Base-by-base conservation (phyloP, 192 early-diverging fungal genomes). In the Podochytrium sp. region DNA sequence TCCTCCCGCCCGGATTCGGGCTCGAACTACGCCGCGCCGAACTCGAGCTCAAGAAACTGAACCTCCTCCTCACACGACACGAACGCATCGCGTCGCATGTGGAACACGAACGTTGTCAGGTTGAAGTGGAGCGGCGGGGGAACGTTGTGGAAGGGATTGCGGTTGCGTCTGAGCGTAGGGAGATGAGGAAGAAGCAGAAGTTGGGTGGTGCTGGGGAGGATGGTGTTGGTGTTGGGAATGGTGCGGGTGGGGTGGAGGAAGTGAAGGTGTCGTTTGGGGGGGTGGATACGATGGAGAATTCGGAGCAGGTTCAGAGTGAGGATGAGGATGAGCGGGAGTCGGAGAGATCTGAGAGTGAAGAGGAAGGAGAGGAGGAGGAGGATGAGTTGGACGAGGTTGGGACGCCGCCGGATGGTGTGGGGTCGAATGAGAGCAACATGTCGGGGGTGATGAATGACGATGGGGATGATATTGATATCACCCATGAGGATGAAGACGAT, bases 31-130 rank as follows among this genome's bases (percentile, higher is more conserved):
- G n/a, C 14, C 40, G 34, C 29, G 69, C 69, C 0, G 93, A 98
- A 65, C 80, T 90, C 58, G 94, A 98, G 73, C 79, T 96, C 62
- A 89, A 87, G 77, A 96, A 97, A 77, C 60, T 98, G 51, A 92
- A 96, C 60, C 83, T 94, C 14, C 98, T 98, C 77, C 87, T 98
- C 85, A 77, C 83, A 50, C 93, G 97, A 75, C 95, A 97, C 73
- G 91, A 96, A 42, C 90, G 94, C 72, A 74, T 96, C 57, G 96
- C 95, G 77, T 80, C 79, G n/a, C 78, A 92, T 1, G 73, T 99
- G 16, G 96, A 97, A 59, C 83, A 85, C 32, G 95, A 99, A 80
- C 84, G 92, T 27, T 71, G 69, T 60, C 69, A 42, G 30, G 55
- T 59, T 30, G 69, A 71, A 43, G 25, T 29, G 3, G 69, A 71